Evolutionary conservation across 768 basidiomycete species (phyloP), one percentile per base, ranked within the genome.

Genomic region (Dacryopinax primogenitus): DNA sequence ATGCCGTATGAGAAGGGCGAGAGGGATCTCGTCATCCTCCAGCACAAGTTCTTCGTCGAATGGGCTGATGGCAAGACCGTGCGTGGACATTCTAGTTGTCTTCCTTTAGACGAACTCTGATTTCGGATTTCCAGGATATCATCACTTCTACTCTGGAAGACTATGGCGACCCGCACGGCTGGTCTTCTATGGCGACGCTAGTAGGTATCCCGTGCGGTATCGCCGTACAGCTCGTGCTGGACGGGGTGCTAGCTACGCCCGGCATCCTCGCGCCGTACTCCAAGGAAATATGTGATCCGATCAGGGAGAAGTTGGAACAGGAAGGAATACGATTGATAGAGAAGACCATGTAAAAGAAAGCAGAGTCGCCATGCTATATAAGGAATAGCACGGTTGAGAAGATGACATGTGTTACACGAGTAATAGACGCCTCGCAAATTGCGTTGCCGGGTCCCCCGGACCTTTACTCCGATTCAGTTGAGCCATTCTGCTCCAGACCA

Each of bases 161-260:
- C 63, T 96, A 94, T 71, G 95, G 94, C 36, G 87, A 62, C 72
- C 76, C 68, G 33, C 72, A 72, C 51, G 92, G 91, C 0, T 81
- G 88, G 71, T 90, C 89, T 21, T 91, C 92, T 9, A 96, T 98
- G 94, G 92, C 93, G 63, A 76, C 82, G 33, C 87, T 88, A 28
- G 95, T 98, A 62, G 95, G 95, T 66, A 74, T 97, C 13, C 95
- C 95, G 0, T 94, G 92, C 72, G 95, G 94, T 68, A 88, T 97
- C 71, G 94, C 96, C 1, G 84, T 86, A 0, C 92, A 97, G 78
- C 80, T 93, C 67, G 83, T 99, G 28, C 79, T 99, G 58, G 92
- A 97, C 70, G 93, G 93, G 68, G 82, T 84, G 47, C 77, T 97
- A 72, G 83, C 76, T 68, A 83, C 79, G 36, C 83, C 88, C 15